These are phyloP conservation scores for Dioscorea alata DNA, from an alignment of 106 monocot species.

Conservation along the genomic window DNA sequence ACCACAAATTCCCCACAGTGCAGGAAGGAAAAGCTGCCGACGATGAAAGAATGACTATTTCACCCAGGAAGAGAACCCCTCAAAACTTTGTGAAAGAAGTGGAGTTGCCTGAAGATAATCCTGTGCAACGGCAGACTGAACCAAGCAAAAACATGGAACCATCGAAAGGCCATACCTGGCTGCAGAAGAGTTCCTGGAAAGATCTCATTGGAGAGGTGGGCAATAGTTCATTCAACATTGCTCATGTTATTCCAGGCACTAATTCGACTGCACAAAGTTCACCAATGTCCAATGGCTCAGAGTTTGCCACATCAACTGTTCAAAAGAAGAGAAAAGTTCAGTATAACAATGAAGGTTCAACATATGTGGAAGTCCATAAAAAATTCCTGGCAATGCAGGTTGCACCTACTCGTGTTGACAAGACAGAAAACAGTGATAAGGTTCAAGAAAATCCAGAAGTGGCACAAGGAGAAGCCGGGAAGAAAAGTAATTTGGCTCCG, in stretches of 20 bases:
- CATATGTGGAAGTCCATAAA: neutral
- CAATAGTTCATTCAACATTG: constrained; percentile 49
- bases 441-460: neutral
- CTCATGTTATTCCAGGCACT: constrained; percentile 29
- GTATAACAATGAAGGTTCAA: constrained; percentile 5
- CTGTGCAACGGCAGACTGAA: constrained; percentile 7
- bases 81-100: constrained; percentile 1
- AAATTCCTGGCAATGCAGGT: neutral
- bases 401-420: neutral
- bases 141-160: neutral
- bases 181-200: constrained; percentile 89
- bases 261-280: neutral
- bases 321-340: constrained; percentile 14
- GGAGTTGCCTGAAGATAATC: neutral
- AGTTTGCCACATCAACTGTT: neutral
- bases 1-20: constrained; percentile 7
- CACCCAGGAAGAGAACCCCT: neutral
- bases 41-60: constrained; percentile 9
- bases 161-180: constrained; percentile 40
- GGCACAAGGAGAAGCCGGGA: constrained; percentile 3
- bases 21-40: constrained; percentile 4
- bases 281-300: constrained; percentile 4
- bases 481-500: constrained; percentile 3
- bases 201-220: constrained; percentile 53
- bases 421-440: neutral